phyloP scores from a whole-genome alignment of 768 basidiomycete genomes.

The Mrakia hoshinonis region DNA sequence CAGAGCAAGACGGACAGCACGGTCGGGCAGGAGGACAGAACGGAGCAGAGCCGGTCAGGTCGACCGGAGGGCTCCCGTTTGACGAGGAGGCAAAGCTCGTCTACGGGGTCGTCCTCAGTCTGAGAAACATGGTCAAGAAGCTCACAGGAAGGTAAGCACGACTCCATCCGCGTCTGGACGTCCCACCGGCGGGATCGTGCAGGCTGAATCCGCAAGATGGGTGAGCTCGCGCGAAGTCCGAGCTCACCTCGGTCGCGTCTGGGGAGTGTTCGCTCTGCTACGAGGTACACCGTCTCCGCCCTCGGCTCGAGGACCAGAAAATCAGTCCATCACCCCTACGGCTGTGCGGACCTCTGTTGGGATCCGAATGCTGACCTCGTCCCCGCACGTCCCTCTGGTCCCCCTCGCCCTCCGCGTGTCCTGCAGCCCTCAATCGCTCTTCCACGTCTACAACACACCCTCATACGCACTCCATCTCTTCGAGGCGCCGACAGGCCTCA shows the following conservation, averaged over 20 bases:
- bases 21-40: conserved; percentile 32
- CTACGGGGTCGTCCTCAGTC: conserved; percentile 83
- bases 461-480: conserved; percentile 87
- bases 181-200: conserved; percentile 20
- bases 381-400: neutral
- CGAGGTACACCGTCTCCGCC: no score
- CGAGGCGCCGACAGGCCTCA: conserved; percentile 85
- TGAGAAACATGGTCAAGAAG: conserved; percentile 92
- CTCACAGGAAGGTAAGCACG: conserved; percentile 66
- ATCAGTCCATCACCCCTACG: no score
- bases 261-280: no score
- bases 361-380: neutral
- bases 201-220: neutral
- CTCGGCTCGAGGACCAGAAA: no score
- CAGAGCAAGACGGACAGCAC: neutral
- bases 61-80: conserved; percentile 60
- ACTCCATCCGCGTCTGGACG: neutral
- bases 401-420: neutral
- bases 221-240: no score
- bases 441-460: conserved; percentile 63
- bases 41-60: conserved; percentile 40
- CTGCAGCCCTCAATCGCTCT: conserved; percentile 38
- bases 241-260: no score
- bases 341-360: no score
- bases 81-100: conserved; percentile 97